Conservation (phyloP, 2,329 filamentous ascomycete genomes). For the Exophiala lecanii-corni region DNA sequence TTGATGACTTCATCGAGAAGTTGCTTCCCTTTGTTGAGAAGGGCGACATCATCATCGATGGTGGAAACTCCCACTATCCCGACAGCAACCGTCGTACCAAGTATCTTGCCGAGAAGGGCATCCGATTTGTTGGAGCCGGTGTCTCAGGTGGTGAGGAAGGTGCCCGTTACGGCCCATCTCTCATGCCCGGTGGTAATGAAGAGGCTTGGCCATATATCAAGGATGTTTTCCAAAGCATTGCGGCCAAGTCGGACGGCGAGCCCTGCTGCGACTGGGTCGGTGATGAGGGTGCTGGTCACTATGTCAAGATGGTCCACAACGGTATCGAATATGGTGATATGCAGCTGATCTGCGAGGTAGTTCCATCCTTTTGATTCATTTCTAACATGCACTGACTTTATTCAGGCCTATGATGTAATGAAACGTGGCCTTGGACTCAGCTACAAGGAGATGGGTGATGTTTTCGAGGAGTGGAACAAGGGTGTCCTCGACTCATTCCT, state of each 20-base stretch:
- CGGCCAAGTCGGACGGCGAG: constrained; percentile 96
- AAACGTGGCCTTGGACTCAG: constrained; percentile 90
- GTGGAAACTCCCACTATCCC: constrained; percentile 98
- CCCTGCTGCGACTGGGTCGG: constrained; percentile 99
- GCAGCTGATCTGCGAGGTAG: constrained; percentile 98
- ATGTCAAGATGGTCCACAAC: constrained; percentile 99
- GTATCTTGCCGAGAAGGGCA: constrained; percentile 80
- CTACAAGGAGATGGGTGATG: constrained; percentile 93
- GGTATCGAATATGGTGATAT: constrained; percentile 99
- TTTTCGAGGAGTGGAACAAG: constrained; percentile 95
- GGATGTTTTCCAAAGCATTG: constrained; percentile 96
- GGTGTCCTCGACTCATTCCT: constrained; percentile 98
- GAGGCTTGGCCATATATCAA: constrained; percentile 97
- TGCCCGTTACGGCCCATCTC: constrained; percentile 91
- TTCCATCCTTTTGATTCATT: constrained; percentile 26
- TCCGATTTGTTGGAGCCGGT: constrained; percentile 93
- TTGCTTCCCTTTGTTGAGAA: constrained; percentile 76
- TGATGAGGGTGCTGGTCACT: constrained; percentile 98
- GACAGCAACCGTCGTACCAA: constrained; percentile 96
- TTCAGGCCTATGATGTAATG: constrained; percentile 97
- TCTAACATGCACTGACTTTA: constrained; percentile 17
- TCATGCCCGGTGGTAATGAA: constrained; percentile 99
- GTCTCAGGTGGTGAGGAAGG: constrained; percentile 99
- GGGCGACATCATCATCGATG: constrained; percentile 98
- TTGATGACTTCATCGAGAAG: constrained; percentile 98